Base-by-base conservation (phyloP, 1,139 yeast species). In the Kluyveromyces sp. region DNA sequence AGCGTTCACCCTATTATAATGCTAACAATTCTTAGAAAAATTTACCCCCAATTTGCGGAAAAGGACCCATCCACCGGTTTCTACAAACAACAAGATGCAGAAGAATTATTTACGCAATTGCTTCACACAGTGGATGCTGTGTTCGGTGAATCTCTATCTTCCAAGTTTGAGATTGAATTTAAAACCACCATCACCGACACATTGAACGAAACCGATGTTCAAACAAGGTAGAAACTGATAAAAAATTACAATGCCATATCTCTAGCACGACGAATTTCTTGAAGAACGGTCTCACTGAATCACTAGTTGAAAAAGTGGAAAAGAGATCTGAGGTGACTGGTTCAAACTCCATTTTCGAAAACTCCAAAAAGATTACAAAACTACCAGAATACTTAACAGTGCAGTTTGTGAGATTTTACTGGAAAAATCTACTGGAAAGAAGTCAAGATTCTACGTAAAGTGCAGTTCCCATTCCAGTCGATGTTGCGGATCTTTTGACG, bases 81-180 rank as follows among this genome's bases (percentile, higher is more conserved):
- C 50, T 85, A 77, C 63, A 89, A 86, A 64, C 98, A 92, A 69
- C 99, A 92, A 66, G 99, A 92, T 71, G 98, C 98, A 0, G 99
- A 92, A 68, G 99, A 92, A 64, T 86, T 94, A 28, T 89, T 81
- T 69, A 83, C 96, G 10, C 94, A 86, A 62, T 74, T 92, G 48
- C 68, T 90, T 53, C 69, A 72, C 41, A 67, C 75, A 33, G 66
- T 88, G 52, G 68, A 78, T 35, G 51, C 58, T n/a, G 69, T 73
- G 46, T 58, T 75, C 61, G 67, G 78, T 60, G 66, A 73, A 57
- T 65, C 65, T 27, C 68, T 75, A 46, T 61, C 81, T 34, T 78
- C 79, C 45, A 77, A 79, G 53, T 84, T 90, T 65, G 78, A 77
- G 42, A 72, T 95, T 40, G 71, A 74, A 31, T 83, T 85, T 60